Percentiles rank a stretch among this genome's conserved stretches.
Conservation (phyloP, 1,139 yeast species). For the Debaryomyces nepalensis region DNA sequence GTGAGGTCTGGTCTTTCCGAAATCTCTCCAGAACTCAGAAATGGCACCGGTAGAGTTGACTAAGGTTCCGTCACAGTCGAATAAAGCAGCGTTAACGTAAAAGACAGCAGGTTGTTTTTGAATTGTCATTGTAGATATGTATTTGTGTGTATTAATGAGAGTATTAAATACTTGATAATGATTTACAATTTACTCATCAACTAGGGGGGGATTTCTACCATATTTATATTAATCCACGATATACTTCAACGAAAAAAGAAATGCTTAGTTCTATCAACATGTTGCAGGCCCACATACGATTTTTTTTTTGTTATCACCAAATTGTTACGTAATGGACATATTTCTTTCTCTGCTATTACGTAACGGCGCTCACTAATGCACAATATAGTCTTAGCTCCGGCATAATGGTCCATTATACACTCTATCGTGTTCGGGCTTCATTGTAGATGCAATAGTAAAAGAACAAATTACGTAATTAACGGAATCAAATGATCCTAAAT, state of each 20-base stretch:
- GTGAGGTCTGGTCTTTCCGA: constrained; percentile 70
- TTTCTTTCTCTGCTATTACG: not conserved
- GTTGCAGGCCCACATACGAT: not conserved
- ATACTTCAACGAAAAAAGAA: constrained; percentile 3
- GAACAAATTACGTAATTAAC: constrained; percentile 5
- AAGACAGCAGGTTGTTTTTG: constrained; percentile 51
- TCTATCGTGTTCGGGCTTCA: not conserved
- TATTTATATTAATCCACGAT: constrained; percentile 5
- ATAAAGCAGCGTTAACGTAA: constrained; percentile 57
- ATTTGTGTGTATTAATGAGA: constrained; percentile 1
- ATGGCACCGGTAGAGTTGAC: constrained; percentile 83
- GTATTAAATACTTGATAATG: constrained; percentile 2
- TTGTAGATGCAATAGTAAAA: constrained; percentile 5
- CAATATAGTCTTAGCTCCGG: not conserved
- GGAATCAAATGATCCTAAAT: not conserved
- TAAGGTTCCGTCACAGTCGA: constrained; percentile 86
- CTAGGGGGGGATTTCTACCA: constrained; percentile 1
- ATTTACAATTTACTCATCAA: not conserved
- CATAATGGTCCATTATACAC: constrained; percentile 1
- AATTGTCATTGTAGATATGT: constrained; percentile 25
- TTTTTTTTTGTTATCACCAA: constrained; percentile 6
- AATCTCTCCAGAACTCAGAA: constrained; percentile 79
- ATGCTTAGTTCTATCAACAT: constrained; percentile 3
- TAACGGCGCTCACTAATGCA: constrained; percentile 1
- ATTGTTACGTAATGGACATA: not conserved